A percentile compares a stretch with the other conserved stretches of the same genome.
These are phyloP conservation scores for Lentinula aciculospora DNA, from an alignment of 768 basidiomycete species.

Conservation along the genomic window DNA sequence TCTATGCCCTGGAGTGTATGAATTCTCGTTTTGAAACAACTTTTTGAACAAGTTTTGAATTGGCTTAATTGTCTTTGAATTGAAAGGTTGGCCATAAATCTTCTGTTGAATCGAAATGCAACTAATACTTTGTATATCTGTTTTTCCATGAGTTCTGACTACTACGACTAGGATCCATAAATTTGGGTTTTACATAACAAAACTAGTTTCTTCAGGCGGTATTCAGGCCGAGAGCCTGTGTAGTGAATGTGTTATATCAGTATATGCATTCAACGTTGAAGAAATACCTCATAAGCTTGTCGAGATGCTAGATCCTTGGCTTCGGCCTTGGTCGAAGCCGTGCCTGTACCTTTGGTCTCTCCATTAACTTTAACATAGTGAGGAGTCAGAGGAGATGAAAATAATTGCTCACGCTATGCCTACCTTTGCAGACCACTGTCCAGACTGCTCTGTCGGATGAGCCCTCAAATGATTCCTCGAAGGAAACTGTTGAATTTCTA, in stretches of 20 bases:
- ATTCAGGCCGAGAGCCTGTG: background rate
- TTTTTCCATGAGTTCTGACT: too few relatives aligned
- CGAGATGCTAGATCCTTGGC: constrained; percentile 47
- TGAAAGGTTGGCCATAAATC: too few relatives aligned
- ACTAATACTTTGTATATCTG: too few relatives aligned
- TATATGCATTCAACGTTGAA: background rate
- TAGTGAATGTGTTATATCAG: background rate
- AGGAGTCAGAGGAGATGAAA: background rate
- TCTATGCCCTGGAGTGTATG: too few relatives aligned
- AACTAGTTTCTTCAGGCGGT: background rate
- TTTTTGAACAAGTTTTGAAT: too few relatives aligned
- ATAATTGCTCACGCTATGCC: background rate
- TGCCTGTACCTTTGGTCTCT: constrained; percentile 40
- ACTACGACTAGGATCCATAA: background rate
- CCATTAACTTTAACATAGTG: constrained; percentile 34
- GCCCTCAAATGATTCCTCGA: constrained; percentile 43
- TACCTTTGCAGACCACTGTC: constrained; percentile 59
- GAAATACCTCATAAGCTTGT: constrained; percentile 32
- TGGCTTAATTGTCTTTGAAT: too few relatives aligned
- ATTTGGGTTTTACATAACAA: background rate
- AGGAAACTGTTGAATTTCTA: constrained; percentile 38
- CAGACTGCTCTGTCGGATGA: constrained; percentile 41
- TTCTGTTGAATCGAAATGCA: too few relatives aligned
- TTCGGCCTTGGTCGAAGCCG: constrained; percentile 32
- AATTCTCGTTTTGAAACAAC: too few relatives aligned